Evolutionary conservation across 108 stramenopile species (phyloP).

Genomic region (Epithemia pelagica): DNA sequence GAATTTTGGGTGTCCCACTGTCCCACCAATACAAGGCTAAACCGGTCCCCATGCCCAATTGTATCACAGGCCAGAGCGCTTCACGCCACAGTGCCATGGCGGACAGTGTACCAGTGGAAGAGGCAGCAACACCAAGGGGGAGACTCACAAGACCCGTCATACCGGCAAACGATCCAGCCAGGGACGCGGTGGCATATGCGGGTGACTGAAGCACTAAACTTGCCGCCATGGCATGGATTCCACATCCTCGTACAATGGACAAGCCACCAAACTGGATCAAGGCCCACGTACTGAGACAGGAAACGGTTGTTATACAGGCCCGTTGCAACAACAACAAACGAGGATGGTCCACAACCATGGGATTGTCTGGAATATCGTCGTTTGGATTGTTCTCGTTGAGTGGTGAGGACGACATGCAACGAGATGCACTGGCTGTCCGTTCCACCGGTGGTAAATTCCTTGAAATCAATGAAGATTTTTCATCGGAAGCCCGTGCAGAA

Average conservation of each 20-base stretch:
- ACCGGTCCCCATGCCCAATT: neutral
- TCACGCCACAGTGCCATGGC: neutral
- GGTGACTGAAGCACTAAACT: neutral
- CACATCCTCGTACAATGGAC: neutral
- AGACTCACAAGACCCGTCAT: neutral
- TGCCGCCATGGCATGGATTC: neutral
- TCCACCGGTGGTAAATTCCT: too few species aligned
- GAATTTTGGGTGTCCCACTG: neutral
- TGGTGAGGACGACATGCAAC: too few species aligned
- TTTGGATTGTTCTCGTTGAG: too few species aligned
- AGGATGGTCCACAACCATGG: too few species aligned
- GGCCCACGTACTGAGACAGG: neutral
- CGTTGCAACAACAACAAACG: slow-evolving; percentile 1
- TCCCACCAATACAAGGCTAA: neutral
- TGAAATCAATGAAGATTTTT: too few species aligned
- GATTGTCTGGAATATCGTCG: too few species aligned
- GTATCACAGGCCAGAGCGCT: neutral
- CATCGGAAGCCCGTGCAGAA: too few species aligned
- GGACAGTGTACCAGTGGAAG: neutral
- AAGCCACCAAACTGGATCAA: neutral
- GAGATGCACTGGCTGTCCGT: too few species aligned
- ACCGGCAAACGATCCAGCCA: neutral
- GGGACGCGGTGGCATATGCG: neutral
- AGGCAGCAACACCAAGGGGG: too few species aligned
- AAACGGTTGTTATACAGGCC: neutral